Conservation (phyloP, 83 land plant species). For the Diphasiastrum complanatum region DNA sequence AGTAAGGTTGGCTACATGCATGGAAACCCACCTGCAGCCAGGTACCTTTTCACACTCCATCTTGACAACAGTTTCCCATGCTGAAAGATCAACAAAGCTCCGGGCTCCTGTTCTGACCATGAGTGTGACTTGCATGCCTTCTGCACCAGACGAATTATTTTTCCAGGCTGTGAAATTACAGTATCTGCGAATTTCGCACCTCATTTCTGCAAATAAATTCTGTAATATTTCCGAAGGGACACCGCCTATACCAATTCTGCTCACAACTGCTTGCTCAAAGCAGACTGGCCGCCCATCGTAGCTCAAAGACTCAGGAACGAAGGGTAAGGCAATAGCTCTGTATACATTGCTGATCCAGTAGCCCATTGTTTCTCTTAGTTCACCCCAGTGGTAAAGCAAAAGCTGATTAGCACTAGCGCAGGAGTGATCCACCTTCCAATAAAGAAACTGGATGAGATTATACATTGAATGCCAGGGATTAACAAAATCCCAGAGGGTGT, state of each 20-base stretch:
- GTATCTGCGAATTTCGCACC: constrained; percentile 50
- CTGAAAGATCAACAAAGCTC: constrained; percentile 40
- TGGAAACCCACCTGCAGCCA: constrained; percentile 39
- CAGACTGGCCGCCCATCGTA: constrained; percentile 33
- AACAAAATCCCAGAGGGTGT: constrained; percentile 48
- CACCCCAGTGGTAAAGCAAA: constrained; percentile 54
- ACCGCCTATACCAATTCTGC: constrained; percentile 50
- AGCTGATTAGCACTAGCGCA: constrained; percentile 39
- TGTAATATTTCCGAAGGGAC: constrained; percentile 29
- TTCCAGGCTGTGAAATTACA: constrained; percentile 27
- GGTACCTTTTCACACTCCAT: constrained; percentile 35
- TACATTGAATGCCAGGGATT: constrained; percentile 68
- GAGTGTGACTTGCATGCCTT: constrained; percentile 37
- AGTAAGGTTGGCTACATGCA: constrained; percentile 36
- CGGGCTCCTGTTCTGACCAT: constrained; percentile 48
- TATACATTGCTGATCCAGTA: constrained; percentile 34
- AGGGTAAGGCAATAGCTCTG: not conserved
- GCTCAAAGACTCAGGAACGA: not conserved
- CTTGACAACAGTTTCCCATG: constrained; percentile 35
- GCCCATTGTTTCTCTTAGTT: constrained; percentile 37
- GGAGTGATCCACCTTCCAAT: constrained; percentile 37
- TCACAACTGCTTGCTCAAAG: constrained; percentile 64
- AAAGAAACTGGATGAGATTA: constrained; percentile 45
- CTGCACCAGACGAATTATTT: not conserved
- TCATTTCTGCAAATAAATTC: constrained; percentile 37